These are phyloP conservation scores for Neurospora sp. DNA, from an alignment of 495 filamentous ascomycete genomes.

Conservation along the genomic window DNA sequence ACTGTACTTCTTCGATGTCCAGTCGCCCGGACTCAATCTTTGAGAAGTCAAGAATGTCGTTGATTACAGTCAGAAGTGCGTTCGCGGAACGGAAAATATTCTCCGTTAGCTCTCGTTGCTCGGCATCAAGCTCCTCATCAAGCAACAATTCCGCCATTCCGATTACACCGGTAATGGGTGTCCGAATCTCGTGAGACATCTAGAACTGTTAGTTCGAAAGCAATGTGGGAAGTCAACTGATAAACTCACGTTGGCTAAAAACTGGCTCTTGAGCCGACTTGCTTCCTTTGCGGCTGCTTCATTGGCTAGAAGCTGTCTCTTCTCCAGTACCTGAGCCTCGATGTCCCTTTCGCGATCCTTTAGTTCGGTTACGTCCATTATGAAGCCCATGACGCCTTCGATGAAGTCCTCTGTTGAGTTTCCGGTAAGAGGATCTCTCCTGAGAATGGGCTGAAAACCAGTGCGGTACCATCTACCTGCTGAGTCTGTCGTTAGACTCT, in stretches of 20 bases:
- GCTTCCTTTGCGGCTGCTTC: slow-evolving; percentile 61
- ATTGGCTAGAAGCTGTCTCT: slow-evolving; percentile 50
- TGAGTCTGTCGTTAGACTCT: slow-evolving; percentile 11
- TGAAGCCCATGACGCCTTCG: slow-evolving; percentile 57
- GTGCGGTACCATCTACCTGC: slow-evolving; percentile 54
- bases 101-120: slow-evolving; percentile 65
- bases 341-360: slow-evolving; percentile 48
- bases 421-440: slow-evolving; percentile 37
- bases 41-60: slow-evolving; percentile 81
- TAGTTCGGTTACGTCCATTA: slow-evolving; percentile 60
- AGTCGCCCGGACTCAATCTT: slow-evolving; percentile 72
- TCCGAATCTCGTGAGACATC: slow-evolving; percentile 88
- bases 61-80: slow-evolving; percentile 75
- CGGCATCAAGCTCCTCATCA: slow-evolving; percentile 53
- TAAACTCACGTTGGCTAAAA: slow-evolving; percentile 46
- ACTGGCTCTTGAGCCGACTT: slow-evolving; percentile 57
- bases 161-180: slow-evolving; percentile 58
- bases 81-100: slow-evolving; percentile 77
- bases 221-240: background rate
- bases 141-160: slow-evolving; percentile 62
- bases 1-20: slow-evolving; percentile 70
- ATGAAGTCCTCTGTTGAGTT: slow-evolving; percentile 36
- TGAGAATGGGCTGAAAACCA: slow-evolving; percentile 48
- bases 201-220: slow-evolving; percentile 14
- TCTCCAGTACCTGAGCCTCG: slow-evolving; percentile 49